A percentile compares a stretch with the other conserved stretches of the same genome.
Conservation (phyloP, 2,329 filamentous ascomycete species). For the Stemphylium vesicarium region DNA sequence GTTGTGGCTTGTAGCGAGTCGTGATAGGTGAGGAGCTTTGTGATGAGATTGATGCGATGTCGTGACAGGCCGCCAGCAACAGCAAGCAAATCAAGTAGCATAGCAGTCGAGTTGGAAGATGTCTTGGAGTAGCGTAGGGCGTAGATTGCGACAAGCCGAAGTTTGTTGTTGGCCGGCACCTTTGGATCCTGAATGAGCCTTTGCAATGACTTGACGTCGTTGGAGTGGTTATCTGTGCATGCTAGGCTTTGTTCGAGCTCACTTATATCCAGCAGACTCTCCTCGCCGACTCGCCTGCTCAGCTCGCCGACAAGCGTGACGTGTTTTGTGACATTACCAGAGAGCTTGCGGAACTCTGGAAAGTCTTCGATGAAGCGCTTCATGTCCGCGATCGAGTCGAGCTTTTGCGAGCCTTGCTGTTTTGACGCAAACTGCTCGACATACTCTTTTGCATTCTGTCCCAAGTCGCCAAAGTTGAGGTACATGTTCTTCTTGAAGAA, state of each 20-base stretch:
- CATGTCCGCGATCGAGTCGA: slow-evolving; percentile 98
- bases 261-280: slow-evolving; percentile 92
- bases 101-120: slow-evolving; percentile 79
- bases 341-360: slow-evolving; percentile 94
- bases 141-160: slow-evolving; percentile 91
- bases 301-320: slow-evolving; percentile 95
- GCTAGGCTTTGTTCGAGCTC: slow-evolving; percentile 96
- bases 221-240: slow-evolving; percentile 92
- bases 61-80: slow-evolving; percentile 82
- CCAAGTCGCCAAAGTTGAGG: slow-evolving; percentile 93
- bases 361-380: slow-evolving; percentile 99
- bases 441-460: slow-evolving; percentile 97
- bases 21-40: slow-evolving; percentile 84
- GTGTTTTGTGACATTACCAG: slow-evolving; percentile 97
- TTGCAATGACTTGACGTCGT: slow-evolving; percentile 92
- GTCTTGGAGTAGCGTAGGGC: slow-evolving; percentile 90
- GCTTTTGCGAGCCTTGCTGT: slow-evolving; percentile 94
- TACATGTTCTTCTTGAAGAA: slow-evolving; percentile 99
- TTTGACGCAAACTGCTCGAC: slow-evolving; percentile 98
- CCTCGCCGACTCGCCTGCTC: slow-evolving; percentile 82
- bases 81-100: slow-evolving; percentile 84
- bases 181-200: slow-evolving; percentile 79
- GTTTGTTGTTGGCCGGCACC: slow-evolving; percentile 81
- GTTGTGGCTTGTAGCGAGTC: slow-evolving; percentile 78
- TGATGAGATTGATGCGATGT: slow-evolving; percentile 77